Percentiles rank a stretch among this genome's conserved stretches.
These are phyloP conservation scores for Thermomucor indicae-seudaticae DNA, from an alignment of 371 early-diverging fungal genomes.

Conservation along the genomic window DNA sequence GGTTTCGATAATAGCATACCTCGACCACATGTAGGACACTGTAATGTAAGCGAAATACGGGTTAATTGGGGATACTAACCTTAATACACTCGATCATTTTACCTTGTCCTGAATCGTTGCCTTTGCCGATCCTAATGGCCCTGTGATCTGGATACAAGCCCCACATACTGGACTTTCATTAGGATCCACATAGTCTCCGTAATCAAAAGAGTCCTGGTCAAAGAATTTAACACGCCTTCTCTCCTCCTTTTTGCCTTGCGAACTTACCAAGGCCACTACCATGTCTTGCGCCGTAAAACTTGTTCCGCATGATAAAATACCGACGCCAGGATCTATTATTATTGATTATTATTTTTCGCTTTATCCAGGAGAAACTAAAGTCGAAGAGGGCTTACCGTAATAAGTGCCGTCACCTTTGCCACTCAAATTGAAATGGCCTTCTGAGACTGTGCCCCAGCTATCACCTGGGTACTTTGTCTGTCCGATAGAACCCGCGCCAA, in stretches of 20 bases:
- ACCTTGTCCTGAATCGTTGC: slow-evolving; percentile 44
- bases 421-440: slow-evolving; percentile 25
- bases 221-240: neutral
- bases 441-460: slow-evolving; percentile 30
- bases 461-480: slow-evolving; percentile 31
- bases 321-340: slow-evolving; percentile 39
- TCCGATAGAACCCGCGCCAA: slow-evolving; percentile 29
- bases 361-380: neutral
- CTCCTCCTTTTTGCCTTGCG: neutral
- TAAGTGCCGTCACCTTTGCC: slow-evolving; percentile 48
- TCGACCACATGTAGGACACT: slow-evolving; percentile 40
- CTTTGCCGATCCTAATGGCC: slow-evolving; percentile 30
- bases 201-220: slow-evolving; percentile 35
- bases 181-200: slow-evolving; percentile 32
- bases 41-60: neutral
- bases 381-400: slow-evolving; percentile 21
- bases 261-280: slow-evolving; percentile 36
- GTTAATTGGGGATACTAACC: slow-evolving; percentile 1
- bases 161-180: slow-evolving; percentile 45
- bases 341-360: neutral
- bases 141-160: slow-evolving; percentile 33
- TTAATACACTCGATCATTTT: slow-evolving; percentile 2
- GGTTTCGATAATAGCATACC: slow-evolving; percentile 4
- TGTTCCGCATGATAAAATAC: slow-evolving; percentile 36
- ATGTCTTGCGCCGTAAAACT: slow-evolving; percentile 32